Conservation (phyloP, 2,329 filamentous ascomycete species). For the Truncatella angustata region DNA sequence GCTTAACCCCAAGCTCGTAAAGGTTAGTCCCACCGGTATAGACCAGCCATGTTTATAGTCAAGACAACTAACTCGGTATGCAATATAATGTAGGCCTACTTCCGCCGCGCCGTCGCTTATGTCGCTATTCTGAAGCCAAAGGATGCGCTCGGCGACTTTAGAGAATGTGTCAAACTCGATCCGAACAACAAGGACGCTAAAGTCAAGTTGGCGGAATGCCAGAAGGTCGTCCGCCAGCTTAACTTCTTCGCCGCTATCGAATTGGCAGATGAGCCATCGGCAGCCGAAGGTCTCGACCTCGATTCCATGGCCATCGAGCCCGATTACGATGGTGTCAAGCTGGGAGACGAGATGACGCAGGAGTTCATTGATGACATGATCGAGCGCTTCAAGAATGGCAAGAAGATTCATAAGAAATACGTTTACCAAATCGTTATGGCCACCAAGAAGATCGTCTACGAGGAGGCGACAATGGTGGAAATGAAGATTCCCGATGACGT, state of each 20-base stretch:
- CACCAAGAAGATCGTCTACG: slow-evolving; percentile 84
- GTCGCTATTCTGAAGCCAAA: slow-evolving; percentile 86
- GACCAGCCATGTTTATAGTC: no score
- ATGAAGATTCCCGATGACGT: slow-evolving; percentile 75
- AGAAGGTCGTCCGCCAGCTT: slow-evolving; percentile 88
- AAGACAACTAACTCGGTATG: no score
- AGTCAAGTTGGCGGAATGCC: slow-evolving; percentile 86
- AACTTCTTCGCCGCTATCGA: slow-evolving; percentile 96
- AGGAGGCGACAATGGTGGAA: slow-evolving; percentile 97
- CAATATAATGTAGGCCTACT: slow-evolving; percentile 88
- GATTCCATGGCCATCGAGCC: slow-evolving; percentile 81
- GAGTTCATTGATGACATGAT: slow-evolving; percentile 99
- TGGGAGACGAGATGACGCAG: slow-evolving; percentile 84
- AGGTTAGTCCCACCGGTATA: no score
- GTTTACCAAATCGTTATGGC: slow-evolving; percentile 94
- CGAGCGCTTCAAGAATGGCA: slow-evolving; percentile 90
- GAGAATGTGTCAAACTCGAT: slow-evolving; percentile 81
- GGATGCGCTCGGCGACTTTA: slow-evolving; percentile 90
- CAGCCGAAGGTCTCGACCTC: slow-evolving; percentile 84
- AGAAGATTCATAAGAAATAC: slow-evolving; percentile 94
- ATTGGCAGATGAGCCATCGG: slow-evolving; percentile 86
- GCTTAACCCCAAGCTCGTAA: slow-evolving; percentile 82
- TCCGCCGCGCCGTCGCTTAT: slow-evolving; percentile 86
- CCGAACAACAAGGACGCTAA: slow-evolving; percentile 88
- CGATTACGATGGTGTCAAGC: slow-evolving; percentile 77